phyloP scores from a whole-genome alignment of 2,329 filamentous ascomycete species.

The Ceratocystis colombiana region DNA sequence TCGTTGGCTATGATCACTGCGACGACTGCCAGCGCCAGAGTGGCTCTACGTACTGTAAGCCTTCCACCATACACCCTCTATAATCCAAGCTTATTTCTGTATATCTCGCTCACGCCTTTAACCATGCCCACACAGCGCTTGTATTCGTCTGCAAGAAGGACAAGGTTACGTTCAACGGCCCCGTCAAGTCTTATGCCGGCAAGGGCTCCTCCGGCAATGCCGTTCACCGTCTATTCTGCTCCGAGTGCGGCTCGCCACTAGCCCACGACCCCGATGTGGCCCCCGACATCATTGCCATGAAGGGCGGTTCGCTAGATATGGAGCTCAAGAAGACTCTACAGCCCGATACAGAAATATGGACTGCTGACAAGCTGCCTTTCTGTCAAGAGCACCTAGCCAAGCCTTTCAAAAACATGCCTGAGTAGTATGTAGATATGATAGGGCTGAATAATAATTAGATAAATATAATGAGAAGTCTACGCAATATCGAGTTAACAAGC shows the following conservation, averaged over 20 bases:
- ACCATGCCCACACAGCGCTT: conserved; percentile 40
- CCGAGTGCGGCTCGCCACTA: conserved; percentile 58
- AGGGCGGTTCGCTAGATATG: conserved; percentile 53
- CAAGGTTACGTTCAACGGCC: conserved; percentile 52
- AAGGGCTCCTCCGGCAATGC: conserved; percentile 50
- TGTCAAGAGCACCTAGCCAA: conserved; percentile 55
- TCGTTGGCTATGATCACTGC: conserved; percentile 60
- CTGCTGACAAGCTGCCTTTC: conserved; percentile 57
- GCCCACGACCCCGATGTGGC: conserved; percentile 61
- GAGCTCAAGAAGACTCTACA: conserved; percentile 59
- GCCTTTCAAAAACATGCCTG: conserved; percentile 54
- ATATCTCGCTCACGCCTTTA: not conserved
- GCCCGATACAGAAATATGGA: conserved; percentile 63
- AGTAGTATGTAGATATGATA: conserved; percentile 34
- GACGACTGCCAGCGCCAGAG: conserved; percentile 63
- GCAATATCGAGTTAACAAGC: no score
- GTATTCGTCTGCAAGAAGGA: conserved; percentile 57
- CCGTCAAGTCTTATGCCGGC: conserved; percentile 54
- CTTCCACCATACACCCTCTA: not conserved
- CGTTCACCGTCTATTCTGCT: conserved; percentile 60
- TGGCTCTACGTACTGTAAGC: conserved; percentile 57
- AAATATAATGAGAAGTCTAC: not conserved
- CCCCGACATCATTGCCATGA: conserved; percentile 59
- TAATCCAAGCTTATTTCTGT: not conserved
- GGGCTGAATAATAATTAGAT: not conserved